These are phyloP conservation scores for Stagonosporopsis tanaceti DNA, from an alignment of 2,329 filamentous ascomycete species.

Conservation along the genomic window DNA sequence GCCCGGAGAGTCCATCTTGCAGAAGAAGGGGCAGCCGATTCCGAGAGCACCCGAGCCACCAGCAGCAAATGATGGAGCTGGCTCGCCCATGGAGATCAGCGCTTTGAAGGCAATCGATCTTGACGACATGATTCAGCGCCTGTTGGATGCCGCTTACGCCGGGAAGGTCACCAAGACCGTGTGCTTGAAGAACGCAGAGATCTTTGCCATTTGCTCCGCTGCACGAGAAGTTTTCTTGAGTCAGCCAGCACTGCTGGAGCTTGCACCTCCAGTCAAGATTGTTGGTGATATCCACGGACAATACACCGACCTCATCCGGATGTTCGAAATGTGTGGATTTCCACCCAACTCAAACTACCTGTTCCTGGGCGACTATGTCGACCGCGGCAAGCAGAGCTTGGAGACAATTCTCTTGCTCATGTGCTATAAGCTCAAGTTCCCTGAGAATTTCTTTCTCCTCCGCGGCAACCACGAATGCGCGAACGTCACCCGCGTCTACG, in stretches of 20 bases:
- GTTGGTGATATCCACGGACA: conserved; percentile 97
- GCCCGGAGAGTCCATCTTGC: conserved; percentile 87
- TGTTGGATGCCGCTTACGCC: conserved; percentile 93
- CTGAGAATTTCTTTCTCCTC: conserved; percentile 95
- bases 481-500: conserved; percentile 93
- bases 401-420: conserved; percentile 92
- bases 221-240: conserved; percentile 89
- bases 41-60: conserved; percentile 66
- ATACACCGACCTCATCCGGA: conserved; percentile 92
- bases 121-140: conserved; percentile 94
- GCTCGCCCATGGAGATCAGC: conserved; percentile 78
- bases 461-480: conserved; percentile 97
- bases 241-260: conserved; percentile 89
- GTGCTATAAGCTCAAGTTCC: conserved; percentile 97
- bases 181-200: conserved; percentile 96
- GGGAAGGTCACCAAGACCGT: conserved; percentile 98
- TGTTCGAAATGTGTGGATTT: conserved; percentile 99
- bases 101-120: conserved; percentile 92
- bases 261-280: conserved; percentile 95
- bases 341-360: conserved; percentile 91
- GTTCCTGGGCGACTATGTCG: conserved; percentile 95
- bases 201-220: conserved; percentile 88
- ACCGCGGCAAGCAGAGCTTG: conserved; percentile 92
- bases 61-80: conserved; percentile 57
- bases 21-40: conserved; percentile 77